These are phyloP conservation scores for Malassezia pachydermatis DNA, from an alignment of 1,284 basidiomycete species.

Conservation along the genomic window DNA sequence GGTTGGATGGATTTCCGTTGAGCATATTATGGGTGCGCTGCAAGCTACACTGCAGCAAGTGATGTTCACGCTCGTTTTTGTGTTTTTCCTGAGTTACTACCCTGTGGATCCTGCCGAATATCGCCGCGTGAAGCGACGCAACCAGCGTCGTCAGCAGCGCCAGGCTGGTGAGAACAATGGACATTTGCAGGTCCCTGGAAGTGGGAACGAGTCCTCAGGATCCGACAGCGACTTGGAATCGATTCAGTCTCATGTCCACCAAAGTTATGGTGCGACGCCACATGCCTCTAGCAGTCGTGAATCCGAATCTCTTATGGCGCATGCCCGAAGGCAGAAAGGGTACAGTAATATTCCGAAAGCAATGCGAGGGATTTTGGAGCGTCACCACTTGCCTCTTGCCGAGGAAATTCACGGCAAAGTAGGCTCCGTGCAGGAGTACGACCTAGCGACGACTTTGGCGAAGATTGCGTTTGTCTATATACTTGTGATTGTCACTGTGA, in stretches of 20 bases:
- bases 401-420: slow-evolving; percentile 8
- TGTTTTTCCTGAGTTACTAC: slow-evolving; percentile 75
- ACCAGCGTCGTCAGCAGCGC: slow-evolving; percentile 51
- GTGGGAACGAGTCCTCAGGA: slow-evolving; percentile 28
- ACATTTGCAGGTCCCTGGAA: too few relatives aligned
- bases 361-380: slow-evolving; percentile 17
- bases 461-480: slow-evolving; percentile 66
- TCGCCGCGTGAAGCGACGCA: slow-evolving; percentile 43
- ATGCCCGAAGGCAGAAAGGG: not conserved
- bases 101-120: slow-evolving; percentile 52
- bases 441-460: slow-evolving; percentile 61
- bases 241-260: slow-evolving; percentile 40
- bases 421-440: slow-evolving; percentile 57
- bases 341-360: slow-evolving; percentile 7
- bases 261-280: slow-evolving; percentile 28
- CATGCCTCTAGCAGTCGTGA: not conserved
- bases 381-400: slow-evolving; percentile 10
- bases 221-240: slow-evolving; percentile 42
- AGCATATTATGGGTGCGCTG: slow-evolving; percentile 69
- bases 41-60: slow-evolving; percentile 78
- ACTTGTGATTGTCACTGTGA: slow-evolving; percentile 52
- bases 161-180: not conserved
- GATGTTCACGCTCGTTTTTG: slow-evolving; percentile 73
- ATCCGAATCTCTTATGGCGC: slow-evolving; percentile 6
- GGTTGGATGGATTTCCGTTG: slow-evolving; percentile 51